A percentile compares a stretch with the other conserved stretches of the same genome.
phyloP scores from a whole-genome alignment of 306 rosid genomes.

The Carpinus viminea region DNA sequence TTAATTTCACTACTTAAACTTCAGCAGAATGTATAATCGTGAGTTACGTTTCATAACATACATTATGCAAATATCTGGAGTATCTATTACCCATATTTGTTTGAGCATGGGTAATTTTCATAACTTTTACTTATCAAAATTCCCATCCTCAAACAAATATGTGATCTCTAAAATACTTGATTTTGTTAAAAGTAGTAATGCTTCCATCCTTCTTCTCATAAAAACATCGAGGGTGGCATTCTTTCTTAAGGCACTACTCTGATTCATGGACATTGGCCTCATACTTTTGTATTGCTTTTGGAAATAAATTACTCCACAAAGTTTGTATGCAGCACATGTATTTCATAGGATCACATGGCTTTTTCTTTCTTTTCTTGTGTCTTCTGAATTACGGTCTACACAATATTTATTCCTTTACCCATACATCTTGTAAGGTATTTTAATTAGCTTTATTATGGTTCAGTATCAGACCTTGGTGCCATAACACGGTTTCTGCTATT shows the following conservation, averaged over 20 bases:
- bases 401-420: neutral
- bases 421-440: neutral
- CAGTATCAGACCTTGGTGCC: slow-evolving; percentile 10
- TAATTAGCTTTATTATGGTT: neutral
- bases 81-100: neutral
- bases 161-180: neutral
- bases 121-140: no score
- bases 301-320: slow-evolving; percentile 19
- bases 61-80: neutral
- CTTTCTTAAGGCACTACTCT: neutral
- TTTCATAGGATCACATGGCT: neutral
- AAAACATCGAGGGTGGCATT: slow-evolving; percentile 10
- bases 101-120: no score
- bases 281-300: neutral
- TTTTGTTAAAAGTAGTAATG: neutral
- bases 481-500: slow-evolving; percentile 17
- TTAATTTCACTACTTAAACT: neutral
- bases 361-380: no score
- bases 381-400: neutral
- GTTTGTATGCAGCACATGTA: neutral
- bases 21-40: neutral
- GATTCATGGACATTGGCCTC: neutral
- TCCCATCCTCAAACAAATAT: neutral
- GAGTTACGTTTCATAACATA: neutral
- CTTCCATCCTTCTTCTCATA: neutral